Base-by-base conservation (phyloP, 225 moss, liverwort and hornwort genomes). In the Rhytidiadelphus loreus region DNA sequence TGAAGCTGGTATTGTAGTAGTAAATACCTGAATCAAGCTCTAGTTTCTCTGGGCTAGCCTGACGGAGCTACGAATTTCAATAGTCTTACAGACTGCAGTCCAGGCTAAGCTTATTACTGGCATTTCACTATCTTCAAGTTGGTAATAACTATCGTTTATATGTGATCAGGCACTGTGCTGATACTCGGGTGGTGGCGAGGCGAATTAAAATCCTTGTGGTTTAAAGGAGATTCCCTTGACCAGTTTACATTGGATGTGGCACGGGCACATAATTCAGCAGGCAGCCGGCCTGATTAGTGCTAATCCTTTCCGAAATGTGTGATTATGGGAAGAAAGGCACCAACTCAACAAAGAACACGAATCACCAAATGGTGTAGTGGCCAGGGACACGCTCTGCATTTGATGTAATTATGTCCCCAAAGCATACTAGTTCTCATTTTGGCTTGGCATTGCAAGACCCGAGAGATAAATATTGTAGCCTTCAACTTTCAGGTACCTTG, bases 141-240 rank as follows among this genome's bases (percentile, higher is more conserved):
- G 83, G 57, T 82, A 46, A 61, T 37, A 71, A 7, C 37, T 21
- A 39, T 35, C 56, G 53, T 81, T 24, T 75, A 12, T 81, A 46
- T 84, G 69, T 92, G 89, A 63, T 75, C 95, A 98, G 98, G 98
- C 75, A 96, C 93, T 37, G 95, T 97, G 86, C 89, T 98, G n/a
- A 16, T 86, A 43, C 93, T 98, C 85, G 98, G 96, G 56, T 98
- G 97, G 97, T 95, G 92, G 93, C 95, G 97, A 91, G 96, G 95
- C 78, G 98, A 98, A 86, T 78, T 98, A 16, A 90, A 90, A 66
- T 89, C 90, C 77, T 90, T 99, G 85, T 99, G 98, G 98, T 93
- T 55, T 33, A 95, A 93, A 92, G 98, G 97, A 82, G 97, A 99
- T 56, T 80, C 87, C 37, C 89, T 91, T n/a, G 92, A 94, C 66